phyloP scores from a whole-genome alignment of 768 basidiomycete genomes.

The Mycena vulgaris region DNA sequence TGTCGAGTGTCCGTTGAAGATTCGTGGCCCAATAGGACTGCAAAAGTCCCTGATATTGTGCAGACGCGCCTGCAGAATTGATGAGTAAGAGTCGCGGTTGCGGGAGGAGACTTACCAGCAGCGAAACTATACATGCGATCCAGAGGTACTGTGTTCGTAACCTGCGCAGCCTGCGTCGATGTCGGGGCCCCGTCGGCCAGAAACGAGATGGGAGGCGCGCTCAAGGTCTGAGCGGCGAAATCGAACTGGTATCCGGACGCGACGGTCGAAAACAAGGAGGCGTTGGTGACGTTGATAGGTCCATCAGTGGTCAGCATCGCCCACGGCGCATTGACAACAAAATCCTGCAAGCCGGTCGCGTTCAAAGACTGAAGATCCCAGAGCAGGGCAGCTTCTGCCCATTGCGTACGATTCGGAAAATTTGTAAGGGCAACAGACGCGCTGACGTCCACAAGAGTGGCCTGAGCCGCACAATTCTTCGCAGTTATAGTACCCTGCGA shows the following conservation, averaged over 20 bases:
- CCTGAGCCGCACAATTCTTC: slow-evolving; percentile 67
- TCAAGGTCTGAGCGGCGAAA: slow-evolving; percentile 70
- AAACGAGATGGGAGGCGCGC: slow-evolving; percentile 62
- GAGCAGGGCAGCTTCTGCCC: slow-evolving; percentile 72
- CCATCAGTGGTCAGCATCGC: slow-evolving; percentile 57
- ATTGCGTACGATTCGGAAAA: slow-evolving; percentile 66
- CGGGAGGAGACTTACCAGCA: slow-evolving; percentile 58
- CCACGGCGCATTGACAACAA: slow-evolving; percentile 68
- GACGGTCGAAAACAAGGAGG: slow-evolving; percentile 56
- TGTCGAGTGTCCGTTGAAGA: slow-evolving; percentile 60
- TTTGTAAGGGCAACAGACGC: slow-evolving; percentile 55
- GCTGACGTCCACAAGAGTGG: slow-evolving; percentile 68
- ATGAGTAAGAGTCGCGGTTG: slow-evolving; percentile 8
- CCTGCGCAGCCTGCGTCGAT: slow-evolving; percentile 59
- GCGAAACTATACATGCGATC: slow-evolving; percentile 76
- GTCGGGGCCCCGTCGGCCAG: slow-evolving; percentile 61
- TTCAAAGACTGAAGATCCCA: slow-evolving; percentile 63
- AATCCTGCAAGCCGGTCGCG: slow-evolving; percentile 55
- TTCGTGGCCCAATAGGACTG: slow-evolving; percentile 69
- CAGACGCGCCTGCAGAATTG: slow-evolving; percentile 65
- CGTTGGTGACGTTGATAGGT: slow-evolving; percentile 48
- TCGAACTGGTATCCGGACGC: slow-evolving; percentile 71
- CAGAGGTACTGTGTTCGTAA: slow-evolving; percentile 59
- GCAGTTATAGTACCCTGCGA: slow-evolving; percentile 60
- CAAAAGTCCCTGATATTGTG: slow-evolving; percentile 64